phyloP scores from a whole-genome alignment of 1,284 basidiomycete genomes.

The Naganishia sp. region DNA sequence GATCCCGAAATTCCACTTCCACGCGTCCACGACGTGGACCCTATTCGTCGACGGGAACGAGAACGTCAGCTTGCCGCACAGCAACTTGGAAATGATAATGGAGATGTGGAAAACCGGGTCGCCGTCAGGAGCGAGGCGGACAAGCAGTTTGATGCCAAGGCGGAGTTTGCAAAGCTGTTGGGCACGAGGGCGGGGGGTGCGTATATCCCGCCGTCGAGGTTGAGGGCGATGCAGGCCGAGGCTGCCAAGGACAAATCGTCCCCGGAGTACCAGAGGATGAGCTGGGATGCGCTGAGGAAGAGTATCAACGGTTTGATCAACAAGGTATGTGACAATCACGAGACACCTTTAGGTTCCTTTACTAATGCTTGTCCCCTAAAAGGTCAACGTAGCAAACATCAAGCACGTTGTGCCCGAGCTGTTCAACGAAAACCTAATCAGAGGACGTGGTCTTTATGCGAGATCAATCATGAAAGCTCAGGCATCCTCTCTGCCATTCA shows the following conservation, averaged over 20 bases:
- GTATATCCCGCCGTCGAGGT: slow-evolving; percentile 91
- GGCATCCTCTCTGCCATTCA: slow-evolving; percentile 92
- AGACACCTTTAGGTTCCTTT: background rate
- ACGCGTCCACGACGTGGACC: slow-evolving; percentile 72
- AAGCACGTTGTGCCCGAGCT: slow-evolving; percentile 94
- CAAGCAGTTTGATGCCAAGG: slow-evolving; percentile 62
- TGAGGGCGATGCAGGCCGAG: slow-evolving; percentile 87
- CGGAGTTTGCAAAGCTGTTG: slow-evolving; percentile 76
- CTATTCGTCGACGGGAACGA: slow-evolving; percentile 69
- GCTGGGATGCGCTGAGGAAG: slow-evolving; percentile 97
- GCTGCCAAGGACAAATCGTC: slow-evolving; percentile 79
- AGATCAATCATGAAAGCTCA: slow-evolving; percentile 98
- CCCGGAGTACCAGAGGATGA: slow-evolving; percentile 90
- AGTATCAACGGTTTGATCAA: slow-evolving; percentile 99
- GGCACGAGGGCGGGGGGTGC: slow-evolving; percentile 82
- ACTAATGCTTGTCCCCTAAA: background rate
- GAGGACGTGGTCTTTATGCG: slow-evolving; percentile 84
- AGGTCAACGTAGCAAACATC: slow-evolving; percentile 91
- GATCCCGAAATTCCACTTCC: slow-evolving; percentile 57
- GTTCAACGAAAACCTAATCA: slow-evolving; percentile 86
- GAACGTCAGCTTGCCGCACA: slow-evolving; percentile 73
- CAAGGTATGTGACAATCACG: slow-evolving; percentile 59
- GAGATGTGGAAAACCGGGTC: slow-evolving; percentile 38
- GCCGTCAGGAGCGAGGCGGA: slow-evolving; percentile 48
- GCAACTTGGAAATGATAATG: slow-evolving; percentile 65